Evolutionary conservation across 768 basidiomycete genomes (phyloP), one percentile per base, ranked within the genome.

Genomic region (Naganishia vaughanmartiniae): DNA sequence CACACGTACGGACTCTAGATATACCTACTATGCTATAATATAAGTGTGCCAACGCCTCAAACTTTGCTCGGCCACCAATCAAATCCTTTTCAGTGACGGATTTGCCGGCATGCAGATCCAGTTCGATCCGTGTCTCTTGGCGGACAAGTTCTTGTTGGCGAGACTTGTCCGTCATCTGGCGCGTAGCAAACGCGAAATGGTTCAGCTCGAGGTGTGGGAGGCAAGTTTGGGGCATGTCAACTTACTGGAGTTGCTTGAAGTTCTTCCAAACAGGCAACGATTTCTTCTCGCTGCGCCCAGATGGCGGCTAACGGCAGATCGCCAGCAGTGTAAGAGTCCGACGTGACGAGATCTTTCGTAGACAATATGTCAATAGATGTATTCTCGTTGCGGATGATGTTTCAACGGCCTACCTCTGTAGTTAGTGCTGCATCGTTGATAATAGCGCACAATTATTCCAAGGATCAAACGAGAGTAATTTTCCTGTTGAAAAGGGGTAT

Each of bases 391-490:
- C 48, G 33, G 56, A 17, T 17, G 26, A 34, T 6, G 34, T 53
- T 19, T 34, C 11, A 55, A 1, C n/a, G 14, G 53, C 74, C 69
- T n/a, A 76, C 87, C 86, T 72, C 92, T 89, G 79, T 92, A 96
- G 46, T 88, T 86, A 76, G 93, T 89, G 74, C 91, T 92, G 74
- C 93, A 97, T 31, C 90, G 87, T 78, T 96, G 92, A 76, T 97
- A 96, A 78, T 95, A 96, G 80, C 96, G 93, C 48, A 95, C 92
- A 69, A 97, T 90, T 66, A 98, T 90, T 19, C 90, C 89, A 36
- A 98, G 86, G 69, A 98, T 94, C 34, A 98, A 84, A n/a, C 92
- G 87, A 21, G 92, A 89, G 79, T 97, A 96, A 78, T 89, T 93
- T 81, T 98, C 95, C 71, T 89, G 86, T 77, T 97, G 95, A 82